These are phyloP conservation scores for Wickerhamomyces bovis DNA, from an alignment of 805 yeast genomes.

Conservation along the genomic window DNA sequence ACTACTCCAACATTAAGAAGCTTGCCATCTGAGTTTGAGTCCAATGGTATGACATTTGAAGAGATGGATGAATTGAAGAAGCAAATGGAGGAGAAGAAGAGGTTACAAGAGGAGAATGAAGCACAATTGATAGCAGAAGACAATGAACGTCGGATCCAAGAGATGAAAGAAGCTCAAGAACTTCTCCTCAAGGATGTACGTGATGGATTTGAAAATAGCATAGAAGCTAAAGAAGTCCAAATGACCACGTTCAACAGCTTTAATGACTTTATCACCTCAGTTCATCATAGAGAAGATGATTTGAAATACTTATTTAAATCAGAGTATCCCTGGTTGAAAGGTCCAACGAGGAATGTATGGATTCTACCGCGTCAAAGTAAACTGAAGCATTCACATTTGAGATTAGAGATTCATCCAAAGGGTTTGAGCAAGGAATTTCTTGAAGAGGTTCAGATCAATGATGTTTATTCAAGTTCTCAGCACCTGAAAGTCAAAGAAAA, in stretches of 20 bases:
- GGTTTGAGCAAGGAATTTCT: conserved; percentile 10
- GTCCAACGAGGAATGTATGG: conserved; percentile 27
- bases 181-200: conserved; percentile 1
- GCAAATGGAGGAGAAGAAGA: conserved; percentile 15
- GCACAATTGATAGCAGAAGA: conserved; percentile 9
- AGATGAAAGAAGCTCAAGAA: neutral
- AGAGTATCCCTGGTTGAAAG: conserved; percentile 30
- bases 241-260: conserved; percentile 34
- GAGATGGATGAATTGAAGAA: conserved; percentile 26
- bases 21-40: conserved; percentile 12
- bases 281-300: conserved; percentile 2
- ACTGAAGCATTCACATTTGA: conserved; percentile 19
- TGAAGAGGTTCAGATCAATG: conserved; percentile 6
- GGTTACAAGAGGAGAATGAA: conserved; percentile 9
- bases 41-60: conserved; percentile 28
- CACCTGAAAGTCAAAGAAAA: conserved; percentile 17
- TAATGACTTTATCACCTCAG: conserved; percentile 24
- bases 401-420: conserved; percentile 17
- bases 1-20: conserved; percentile 50
- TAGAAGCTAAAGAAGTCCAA: conserved; percentile 4
- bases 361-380: conserved; percentile 21
- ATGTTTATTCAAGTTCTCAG: conserved; percentile 2
- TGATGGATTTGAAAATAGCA: neutral
- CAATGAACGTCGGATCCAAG: neutral
- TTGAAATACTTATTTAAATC: conserved; percentile 16